Conservation (phyloP, 108 stramenopile genomes). For the Stephanodiscus triporus region DNA sequence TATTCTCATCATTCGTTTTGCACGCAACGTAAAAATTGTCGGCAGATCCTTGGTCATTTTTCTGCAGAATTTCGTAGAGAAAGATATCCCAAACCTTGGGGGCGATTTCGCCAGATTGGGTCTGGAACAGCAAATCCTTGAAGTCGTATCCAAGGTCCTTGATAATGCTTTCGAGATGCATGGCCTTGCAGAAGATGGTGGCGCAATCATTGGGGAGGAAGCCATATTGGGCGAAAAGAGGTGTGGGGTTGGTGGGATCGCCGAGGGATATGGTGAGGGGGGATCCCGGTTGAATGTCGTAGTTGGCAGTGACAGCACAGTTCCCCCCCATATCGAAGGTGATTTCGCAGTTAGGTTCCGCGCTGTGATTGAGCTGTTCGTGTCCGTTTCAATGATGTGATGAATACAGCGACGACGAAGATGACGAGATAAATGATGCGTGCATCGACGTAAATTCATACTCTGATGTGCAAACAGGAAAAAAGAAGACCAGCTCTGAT, state of each 20-base stretch:
- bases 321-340: slow-evolving; percentile 34
- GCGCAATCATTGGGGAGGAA: slow-evolving; percentile 33
- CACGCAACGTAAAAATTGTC: slow-evolving; percentile 34
- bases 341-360: slow-evolving; percentile 43
- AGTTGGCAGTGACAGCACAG: slow-evolving; percentile 23
- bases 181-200: slow-evolving; percentile 43
- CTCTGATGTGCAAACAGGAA: background rate
- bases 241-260: slow-evolving; percentile 51
- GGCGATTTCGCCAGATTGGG: slow-evolving; percentile 42
- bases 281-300: slow-evolving; percentile 36
- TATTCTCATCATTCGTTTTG: slow-evolving; percentile 22
- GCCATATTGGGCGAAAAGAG: slow-evolving; percentile 45
- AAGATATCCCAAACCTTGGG: slow-evolving; percentile 49
- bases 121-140: slow-evolving; percentile 25
- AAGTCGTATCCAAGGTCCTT: slow-evolving; percentile 36
- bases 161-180: slow-evolving; percentile 34
- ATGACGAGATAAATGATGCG: background rate
- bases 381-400: background rate
- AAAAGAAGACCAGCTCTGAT: too few species aligned
- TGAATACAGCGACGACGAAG: background rate
- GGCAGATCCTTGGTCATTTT: slow-evolving; percentile 35
- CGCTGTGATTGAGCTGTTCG: slow-evolving; percentile 32
- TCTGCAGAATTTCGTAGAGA: slow-evolving; percentile 39
- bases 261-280: slow-evolving; percentile 38
- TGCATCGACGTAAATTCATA: too few species aligned